Evolutionary conservation across 495 filamentous ascomycete genomes (phyloP), one percentile per base, ranked within the genome.

Genomic region (Aspergillus carlsbadensis): DNA sequence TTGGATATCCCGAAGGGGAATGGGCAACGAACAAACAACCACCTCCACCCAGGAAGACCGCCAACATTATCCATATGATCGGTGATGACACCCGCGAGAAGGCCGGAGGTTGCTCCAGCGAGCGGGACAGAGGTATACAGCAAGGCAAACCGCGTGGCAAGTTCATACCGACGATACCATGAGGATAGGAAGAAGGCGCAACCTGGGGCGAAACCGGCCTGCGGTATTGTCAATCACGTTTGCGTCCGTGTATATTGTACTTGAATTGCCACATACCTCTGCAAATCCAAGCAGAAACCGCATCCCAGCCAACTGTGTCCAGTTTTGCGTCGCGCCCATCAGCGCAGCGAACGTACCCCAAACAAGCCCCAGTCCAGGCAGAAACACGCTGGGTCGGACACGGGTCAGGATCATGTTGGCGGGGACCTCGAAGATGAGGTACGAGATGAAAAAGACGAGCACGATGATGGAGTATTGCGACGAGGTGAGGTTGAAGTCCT

Each of bases 401-500:
- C 41, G 41, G 8, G 41, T 44, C 3, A 44, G 10, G 18, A 44
- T 44, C 41, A 44, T 44, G 22, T 44, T 44, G 41, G 41, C 41
- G 17, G 41, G 41, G 41, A 44, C 41, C 8, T 44, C 41, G 8
- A 44, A 44, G 41, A 44, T 21, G 41, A 44, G 41, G 21, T 44
- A 44, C 17, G 41, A 44, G 4, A 44, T 21, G 8, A 44, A 44
- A 17, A 44, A 44, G 17, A 44, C 10, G 17, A 44, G 41, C 41
- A 44, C 41, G 11, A 44, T 44, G 18, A 44, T 44, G n/a, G 41
- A 44, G 41, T 44, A 44, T 21, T 44, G 41, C 18, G 41, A 44
- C 17, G 41, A 44, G 41, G 41, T 44, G 41, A 44, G 41, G 22
- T 17, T 17, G 18, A 44, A 44, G 41, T 44, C 41, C 1, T 44